Conservation (phyloP, 2,329 filamentous ascomycete genomes). For the Aspergillus quadricinctus region DNA sequence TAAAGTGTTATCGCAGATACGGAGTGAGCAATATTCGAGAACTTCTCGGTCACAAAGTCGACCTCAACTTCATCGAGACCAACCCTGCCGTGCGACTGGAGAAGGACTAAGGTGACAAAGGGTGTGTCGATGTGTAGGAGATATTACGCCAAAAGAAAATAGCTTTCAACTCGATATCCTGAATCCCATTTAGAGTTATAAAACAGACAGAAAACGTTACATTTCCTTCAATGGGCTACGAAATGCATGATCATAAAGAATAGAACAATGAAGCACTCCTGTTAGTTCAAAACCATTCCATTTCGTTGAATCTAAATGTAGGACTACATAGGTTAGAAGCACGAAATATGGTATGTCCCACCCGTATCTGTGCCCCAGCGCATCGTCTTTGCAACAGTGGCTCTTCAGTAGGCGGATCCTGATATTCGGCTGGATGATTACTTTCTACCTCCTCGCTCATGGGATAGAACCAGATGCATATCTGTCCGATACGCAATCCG, state of each 20-base stretch:
- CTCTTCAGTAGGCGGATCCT: constrained; percentile 56
- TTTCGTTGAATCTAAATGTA: neutral
- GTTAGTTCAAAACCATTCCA: neutral
- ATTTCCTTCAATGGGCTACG: constrained; percentile 5
- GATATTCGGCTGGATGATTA: constrained; percentile 35
- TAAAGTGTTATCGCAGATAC: constrained; percentile 43
- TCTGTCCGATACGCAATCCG: constrained; percentile 21
- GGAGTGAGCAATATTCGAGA: constrained; percentile 86
- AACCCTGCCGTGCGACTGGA: constrained; percentile 89
- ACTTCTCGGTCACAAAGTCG: constrained; percentile 90
- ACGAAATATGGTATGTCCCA: constrained; percentile 45
- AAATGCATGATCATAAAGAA: neutral
- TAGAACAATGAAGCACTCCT: neutral
- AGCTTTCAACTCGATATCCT: neutral
- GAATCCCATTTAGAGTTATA: neutral
- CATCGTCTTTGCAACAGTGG: constrained; percentile 56
- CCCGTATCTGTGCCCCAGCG: constrained; percentile 66
- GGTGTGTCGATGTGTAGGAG: constrained; percentile 17
- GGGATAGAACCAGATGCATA: constrained; percentile 19
- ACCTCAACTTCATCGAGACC: constrained; percentile 84
- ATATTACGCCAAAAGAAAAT: constrained; percentile 17
- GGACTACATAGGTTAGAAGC: neutral
- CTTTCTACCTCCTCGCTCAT: constrained; percentile 45
- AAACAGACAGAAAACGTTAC: constrained; percentile 1
- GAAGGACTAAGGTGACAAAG: constrained; percentile 57